phyloP scores from a whole-genome alignment of 768 basidiomycete species.

The Boletus rubroflammeus region DNA sequence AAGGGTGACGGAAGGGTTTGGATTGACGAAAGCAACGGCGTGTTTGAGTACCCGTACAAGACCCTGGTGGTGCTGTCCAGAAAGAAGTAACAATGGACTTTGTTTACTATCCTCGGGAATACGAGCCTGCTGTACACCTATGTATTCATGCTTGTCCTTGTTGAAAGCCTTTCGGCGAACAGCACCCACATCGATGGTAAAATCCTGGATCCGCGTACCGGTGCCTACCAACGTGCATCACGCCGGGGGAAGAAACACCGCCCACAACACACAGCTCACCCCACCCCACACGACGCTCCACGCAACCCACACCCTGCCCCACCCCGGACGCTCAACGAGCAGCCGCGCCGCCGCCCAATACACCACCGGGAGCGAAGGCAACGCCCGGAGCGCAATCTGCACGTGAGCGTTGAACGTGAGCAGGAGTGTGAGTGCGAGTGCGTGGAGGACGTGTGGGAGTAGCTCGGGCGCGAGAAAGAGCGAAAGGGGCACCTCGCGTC shows the following conservation, averaged over 20 bases:
- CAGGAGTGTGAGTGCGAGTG: constrained; percentile 54
- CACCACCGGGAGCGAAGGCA: constrained; percentile 68
- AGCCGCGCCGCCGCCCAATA: constrained; percentile 87
- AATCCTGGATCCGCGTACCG: not conserved
- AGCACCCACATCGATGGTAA: not conserved
- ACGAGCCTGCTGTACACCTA: not conserved
- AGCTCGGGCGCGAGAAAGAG: constrained; percentile 42
- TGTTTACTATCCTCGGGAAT: not conserved
- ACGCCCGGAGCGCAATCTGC: constrained; percentile 80
- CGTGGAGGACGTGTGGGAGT: constrained; percentile 74
- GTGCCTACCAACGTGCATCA: constrained; percentile 31
- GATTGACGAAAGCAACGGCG: constrained; percentile 69
- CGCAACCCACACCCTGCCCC: constrained; percentile 61
- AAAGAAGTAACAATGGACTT: constrained; percentile 34
- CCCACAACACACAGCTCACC: constrained; percentile 72
- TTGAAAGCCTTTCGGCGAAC: not conserved
- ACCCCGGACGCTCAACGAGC: constrained; percentile 43
- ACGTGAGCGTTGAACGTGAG: constrained; percentile 80
- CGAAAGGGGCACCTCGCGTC: not conserved
- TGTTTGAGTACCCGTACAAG: constrained; percentile 80
- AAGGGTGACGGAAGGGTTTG: constrained; percentile 62
- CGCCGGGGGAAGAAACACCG: constrained; percentile 87
- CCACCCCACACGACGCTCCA: constrained; percentile 82
- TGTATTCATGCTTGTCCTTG: not conserved
- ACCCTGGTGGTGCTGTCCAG: constrained; percentile 53